Base-by-base conservation (phyloP, 345 rosid species). In the Rhodomyrtus tomentosa region DNA sequence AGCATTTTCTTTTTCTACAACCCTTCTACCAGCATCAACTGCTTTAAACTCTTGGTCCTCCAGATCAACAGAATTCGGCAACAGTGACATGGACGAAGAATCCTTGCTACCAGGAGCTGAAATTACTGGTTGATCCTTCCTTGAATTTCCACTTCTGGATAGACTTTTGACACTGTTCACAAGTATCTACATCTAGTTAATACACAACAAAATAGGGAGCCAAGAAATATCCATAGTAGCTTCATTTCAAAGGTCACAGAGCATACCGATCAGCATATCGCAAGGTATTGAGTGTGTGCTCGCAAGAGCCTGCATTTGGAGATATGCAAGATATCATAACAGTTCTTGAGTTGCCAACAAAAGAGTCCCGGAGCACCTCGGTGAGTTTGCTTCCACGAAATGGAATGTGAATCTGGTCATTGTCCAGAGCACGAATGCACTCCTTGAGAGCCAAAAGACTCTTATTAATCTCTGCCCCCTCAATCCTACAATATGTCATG, bases 241-340 rank as follows among this genome's bases (percentile, higher is more conserved):
- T 52, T 52, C 53, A 38, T 42, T 40, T 49, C 14, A 59, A 48
- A 24, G 36, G 52, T 55, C 83, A 82, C 51, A 83, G 74, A 86
- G 52, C 88, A 83, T 91, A 95, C 98, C 98, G 92, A 84, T 96
- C 98, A 10, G 99, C 98, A 88, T 96, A 96, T 95, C 99, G 94
- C 88, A 96, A 90, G 81, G 99, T 95, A 87, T 96, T 96, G 80
- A 96, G 92, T 38, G 98, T 95, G 82, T 96, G 98, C 87, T 96
- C 98, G 85, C 99, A 96, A 50, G 99, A 96, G 54, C 99, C 98
- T 76, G 94, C 98, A 88, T 96, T 96, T 62, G 99, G 99, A 85
- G 99, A 96, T 85, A 95, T 93, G 91, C 99, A 96, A 82, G 98
- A 95, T 80, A 96, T 95, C 98, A 95, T 94, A 85, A 96, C 98